Conservation (phyloP, 2,329 filamentous ascomycete species). For the Clonostachys rosea region DNA sequence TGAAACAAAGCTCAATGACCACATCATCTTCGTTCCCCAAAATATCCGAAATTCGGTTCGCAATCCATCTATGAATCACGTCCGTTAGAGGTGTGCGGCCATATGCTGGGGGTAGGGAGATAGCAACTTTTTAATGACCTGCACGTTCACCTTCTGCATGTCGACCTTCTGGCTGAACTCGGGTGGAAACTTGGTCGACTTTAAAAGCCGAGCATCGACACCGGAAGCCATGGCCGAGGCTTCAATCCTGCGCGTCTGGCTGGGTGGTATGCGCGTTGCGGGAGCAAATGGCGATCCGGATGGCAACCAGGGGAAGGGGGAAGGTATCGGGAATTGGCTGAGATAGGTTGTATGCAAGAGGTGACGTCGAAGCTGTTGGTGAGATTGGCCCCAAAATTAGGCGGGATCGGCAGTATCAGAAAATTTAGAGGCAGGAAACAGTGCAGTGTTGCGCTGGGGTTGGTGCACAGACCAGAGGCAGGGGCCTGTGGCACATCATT, state of each 20-base stretch:
- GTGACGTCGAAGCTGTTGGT: slow-evolving; percentile 4
- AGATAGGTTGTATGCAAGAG: background rate
- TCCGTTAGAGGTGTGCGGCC: background rate
- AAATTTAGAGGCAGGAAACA: no score
- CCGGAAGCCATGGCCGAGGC: slow-evolving; percentile 66
- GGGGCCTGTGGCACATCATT: background rate
- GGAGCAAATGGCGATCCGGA: background rate
- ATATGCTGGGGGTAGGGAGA: background rate
- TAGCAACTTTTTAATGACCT: slow-evolving; percentile 89
- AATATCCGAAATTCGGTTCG: slow-evolving; percentile 79
- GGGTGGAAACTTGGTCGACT: slow-evolving; percentile 86
- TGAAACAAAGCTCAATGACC: slow-evolving; percentile 78
- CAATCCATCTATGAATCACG: slow-evolving; percentile 72
- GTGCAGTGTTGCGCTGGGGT: background rate
- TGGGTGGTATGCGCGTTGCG: background rate
- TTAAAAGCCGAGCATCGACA: slow-evolving; percentile 84
- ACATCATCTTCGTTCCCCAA: slow-evolving; percentile 94
- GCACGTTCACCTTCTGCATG: slow-evolving; percentile 93
- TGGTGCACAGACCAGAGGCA: background rate
- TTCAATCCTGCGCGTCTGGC: background rate
- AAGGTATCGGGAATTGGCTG: background rate
- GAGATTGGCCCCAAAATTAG: background rate
- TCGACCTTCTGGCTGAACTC: slow-evolving; percentile 96
- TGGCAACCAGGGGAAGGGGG: background rate
- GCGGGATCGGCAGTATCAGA: no score